Percentiles rank a stretch among this genome's conserved stretches.
phyloP scores from a whole-genome alignment of 2,329 filamentous ascomycete genomes.

The Xylaria sp. region DNA sequence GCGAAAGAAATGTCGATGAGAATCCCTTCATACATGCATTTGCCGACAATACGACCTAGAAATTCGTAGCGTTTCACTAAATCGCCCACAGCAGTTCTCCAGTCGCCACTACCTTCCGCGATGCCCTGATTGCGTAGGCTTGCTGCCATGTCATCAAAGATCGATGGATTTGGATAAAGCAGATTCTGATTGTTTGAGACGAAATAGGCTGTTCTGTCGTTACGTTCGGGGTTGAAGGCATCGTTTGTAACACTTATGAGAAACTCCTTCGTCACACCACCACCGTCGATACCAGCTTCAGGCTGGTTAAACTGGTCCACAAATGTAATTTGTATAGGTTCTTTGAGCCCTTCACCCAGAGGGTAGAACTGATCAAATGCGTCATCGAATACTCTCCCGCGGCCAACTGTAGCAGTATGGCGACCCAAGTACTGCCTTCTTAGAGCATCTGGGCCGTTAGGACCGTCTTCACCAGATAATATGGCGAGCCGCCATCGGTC shows the following conservation, averaged over 20 bases:
- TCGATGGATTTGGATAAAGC: constrained; percentile 86
- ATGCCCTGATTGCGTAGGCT: constrained; percentile 63
- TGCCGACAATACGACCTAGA: constrained; percentile 89
- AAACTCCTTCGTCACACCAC: constrained; percentile 97
- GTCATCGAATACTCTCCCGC: constrained; percentile 84
- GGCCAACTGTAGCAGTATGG: constrained; percentile 82
- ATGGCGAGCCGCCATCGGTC: constrained; percentile 77
- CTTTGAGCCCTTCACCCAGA: constrained; percentile 85
- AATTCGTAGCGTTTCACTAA: constrained; percentile 86
- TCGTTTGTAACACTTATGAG: constrained; percentile 87
- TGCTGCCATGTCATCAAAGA: constrained; percentile 74
- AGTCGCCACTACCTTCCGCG: constrained; percentile 64
- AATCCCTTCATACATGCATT: constrained; percentile 97
- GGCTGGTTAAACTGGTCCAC: constrained; percentile 86
- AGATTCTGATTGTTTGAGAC: constrained; percentile 85
- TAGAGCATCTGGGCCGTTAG: constrained; percentile 37
- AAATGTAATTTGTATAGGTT: constrained; percentile 96
- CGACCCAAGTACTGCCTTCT: constrained; percentile 58
- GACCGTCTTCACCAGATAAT: constrained; percentile 52
- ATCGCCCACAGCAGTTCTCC: constrained; percentile 65
- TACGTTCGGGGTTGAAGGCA: constrained; percentile 69
- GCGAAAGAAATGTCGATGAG: constrained; percentile 93
- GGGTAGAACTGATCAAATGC: constrained; percentile 85
- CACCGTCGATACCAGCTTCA: constrained; percentile 96
- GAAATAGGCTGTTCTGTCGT: constrained; percentile 71